Evolutionary conservation across 225 moss, liverwort and hornwort species (phyloP).

Genomic region (Polytrichum commune): DNA sequence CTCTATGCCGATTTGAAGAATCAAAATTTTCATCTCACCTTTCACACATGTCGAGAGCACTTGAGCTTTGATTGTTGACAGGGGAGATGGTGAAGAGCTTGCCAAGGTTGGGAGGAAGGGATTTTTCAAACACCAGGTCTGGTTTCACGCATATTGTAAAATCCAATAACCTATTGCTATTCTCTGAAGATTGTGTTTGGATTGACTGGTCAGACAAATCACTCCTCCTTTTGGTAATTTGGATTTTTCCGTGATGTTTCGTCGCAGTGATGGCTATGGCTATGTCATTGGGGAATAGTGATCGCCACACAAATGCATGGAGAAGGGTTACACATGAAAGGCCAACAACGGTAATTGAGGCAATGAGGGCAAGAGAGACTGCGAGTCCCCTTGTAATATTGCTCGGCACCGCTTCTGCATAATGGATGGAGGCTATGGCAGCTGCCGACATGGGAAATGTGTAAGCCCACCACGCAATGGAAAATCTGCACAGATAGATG

Average conservation of each 20-base stretch:
- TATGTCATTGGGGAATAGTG: constrained; percentile 20
- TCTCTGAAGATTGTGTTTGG: background rate
- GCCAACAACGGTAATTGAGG: background rate
- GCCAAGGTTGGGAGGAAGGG: background rate
- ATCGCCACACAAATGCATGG: constrained; percentile 15
- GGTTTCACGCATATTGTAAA: background rate
- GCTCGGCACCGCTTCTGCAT: background rate
- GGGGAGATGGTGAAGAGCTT: background rate
- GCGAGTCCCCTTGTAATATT: constrained; percentile 7
- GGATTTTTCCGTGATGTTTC: background rate
- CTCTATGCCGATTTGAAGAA: too few species aligned
- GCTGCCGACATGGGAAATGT: constrained; percentile 21
- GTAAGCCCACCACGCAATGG: constrained; percentile 19
- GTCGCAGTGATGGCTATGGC: background rate
- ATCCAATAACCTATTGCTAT: background rate
- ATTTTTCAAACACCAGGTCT: background rate
- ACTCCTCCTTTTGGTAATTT: background rate
- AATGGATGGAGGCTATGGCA: constrained; percentile 12
- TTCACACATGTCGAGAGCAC: background rate
- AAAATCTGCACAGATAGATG: constrained; percentile 8
- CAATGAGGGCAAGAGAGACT: constrained; percentile 3
- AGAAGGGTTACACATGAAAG: constrained; percentile 11
- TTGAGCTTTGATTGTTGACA: background rate
- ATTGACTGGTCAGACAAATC: background rate
- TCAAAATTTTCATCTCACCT: background rate